phyloP scores from a whole-genome alignment of 495 filamentous ascomycete species.

The Penicillium steckii region DNA sequence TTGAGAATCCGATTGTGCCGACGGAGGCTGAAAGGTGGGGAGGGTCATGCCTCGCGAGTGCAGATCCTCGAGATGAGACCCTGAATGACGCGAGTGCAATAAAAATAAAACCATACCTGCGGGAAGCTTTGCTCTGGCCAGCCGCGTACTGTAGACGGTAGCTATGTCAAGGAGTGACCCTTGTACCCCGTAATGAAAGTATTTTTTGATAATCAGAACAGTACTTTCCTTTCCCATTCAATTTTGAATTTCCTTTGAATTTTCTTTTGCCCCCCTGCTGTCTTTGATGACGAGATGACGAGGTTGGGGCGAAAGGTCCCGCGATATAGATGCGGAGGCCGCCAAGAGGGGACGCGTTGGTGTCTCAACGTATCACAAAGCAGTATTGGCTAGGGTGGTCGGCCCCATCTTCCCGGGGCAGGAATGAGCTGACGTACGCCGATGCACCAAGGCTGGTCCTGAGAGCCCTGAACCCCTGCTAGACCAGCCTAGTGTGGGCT shows the following conservation, averaged over 20 bases:
- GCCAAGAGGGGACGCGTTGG: conserved; percentile 6
- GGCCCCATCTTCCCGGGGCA: conserved; percentile 9
- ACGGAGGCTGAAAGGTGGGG: conserved; percentile 19
- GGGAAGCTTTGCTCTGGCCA: neutral
- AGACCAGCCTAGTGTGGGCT: conserved; percentile 9
- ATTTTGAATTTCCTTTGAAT: neutral
- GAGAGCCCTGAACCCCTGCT: conserved; percentile 13
- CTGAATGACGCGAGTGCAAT: conserved; percentile 8
- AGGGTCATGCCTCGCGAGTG: conserved; percentile 9
- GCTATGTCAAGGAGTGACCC: too few relatives aligned
- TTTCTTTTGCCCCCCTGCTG: neutral
- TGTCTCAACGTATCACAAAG: conserved; percentile 14
- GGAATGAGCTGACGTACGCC: conserved; percentile 25
- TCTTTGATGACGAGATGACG: neutral
- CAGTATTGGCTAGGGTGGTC: conserved; percentile 1
- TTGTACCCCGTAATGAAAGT: too few relatives aligned
- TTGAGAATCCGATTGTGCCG: conserved; percentile 3
- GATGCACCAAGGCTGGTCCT: conserved; percentile 2
- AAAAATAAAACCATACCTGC: conserved; percentile 7
- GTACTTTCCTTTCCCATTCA: too few relatives aligned
- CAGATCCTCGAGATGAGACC: conserved; percentile 12
- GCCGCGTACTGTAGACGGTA: too few relatives aligned
- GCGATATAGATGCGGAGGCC: conserved; percentile 5
- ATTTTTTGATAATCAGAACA: too few relatives aligned
- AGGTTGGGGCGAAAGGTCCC: neutral